Evolutionary conservation across 768 basidiomycete genomes (phyloP).

Genomic region (Hysterangium stoloniferum): DNA sequence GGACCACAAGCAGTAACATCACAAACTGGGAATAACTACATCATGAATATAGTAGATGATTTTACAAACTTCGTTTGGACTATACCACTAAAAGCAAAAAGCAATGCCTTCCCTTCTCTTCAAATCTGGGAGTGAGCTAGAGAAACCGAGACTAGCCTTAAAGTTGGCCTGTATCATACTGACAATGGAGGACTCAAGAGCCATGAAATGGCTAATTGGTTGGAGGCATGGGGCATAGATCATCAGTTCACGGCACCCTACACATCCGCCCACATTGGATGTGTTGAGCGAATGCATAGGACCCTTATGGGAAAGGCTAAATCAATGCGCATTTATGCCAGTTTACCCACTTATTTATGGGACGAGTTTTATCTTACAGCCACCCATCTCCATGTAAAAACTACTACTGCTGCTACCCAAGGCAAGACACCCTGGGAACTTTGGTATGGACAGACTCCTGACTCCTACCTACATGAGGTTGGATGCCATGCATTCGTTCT

Average conservation of each 20-base stretch:
- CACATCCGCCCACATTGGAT: constrained; percentile 13
- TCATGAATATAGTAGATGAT: too few species aligned
- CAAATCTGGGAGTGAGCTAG: too few species aligned
- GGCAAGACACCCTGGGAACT: not conserved
- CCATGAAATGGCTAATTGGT: too few species aligned
- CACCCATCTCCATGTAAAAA: not conserved
- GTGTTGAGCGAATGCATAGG: not conserved
- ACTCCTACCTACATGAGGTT: constrained; percentile 15
- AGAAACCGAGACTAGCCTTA: too few species aligned
- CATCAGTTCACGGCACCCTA: constrained; percentile 18
- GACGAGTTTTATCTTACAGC: not conserved
- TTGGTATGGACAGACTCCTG: not conserved
- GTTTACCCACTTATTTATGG: not conserved
- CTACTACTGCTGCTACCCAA: not conserved
- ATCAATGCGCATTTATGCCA: not conserved
- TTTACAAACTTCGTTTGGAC: too few species aligned
- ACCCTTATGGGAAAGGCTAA: not conserved
- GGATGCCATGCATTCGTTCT: constrained; percentile 31
- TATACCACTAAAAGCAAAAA: too few species aligned
- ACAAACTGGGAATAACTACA: too few species aligned
- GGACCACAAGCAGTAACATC: too few species aligned
- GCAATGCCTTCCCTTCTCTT: too few species aligned
- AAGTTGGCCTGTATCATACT: too few species aligned
- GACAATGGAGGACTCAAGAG: too few species aligned
- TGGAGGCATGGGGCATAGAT: too few species aligned